A percentile compares a stretch with the other conserved stretches of the same genome.
These are phyloP conservation scores for Solanum chmielewskii DNA, from an alignment of 257 asterid species.

Conservation along the genomic window DNA sequence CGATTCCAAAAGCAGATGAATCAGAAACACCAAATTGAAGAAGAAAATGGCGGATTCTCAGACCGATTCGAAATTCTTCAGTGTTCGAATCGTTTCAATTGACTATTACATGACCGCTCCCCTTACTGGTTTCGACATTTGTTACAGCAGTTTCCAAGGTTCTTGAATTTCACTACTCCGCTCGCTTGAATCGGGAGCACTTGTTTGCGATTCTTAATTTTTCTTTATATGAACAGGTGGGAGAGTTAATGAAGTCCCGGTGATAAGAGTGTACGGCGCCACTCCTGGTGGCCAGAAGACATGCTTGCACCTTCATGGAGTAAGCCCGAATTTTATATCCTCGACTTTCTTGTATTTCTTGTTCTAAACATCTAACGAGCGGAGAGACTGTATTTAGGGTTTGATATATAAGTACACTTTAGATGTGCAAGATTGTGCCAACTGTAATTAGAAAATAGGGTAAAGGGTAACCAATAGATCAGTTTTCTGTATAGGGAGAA, in stretches of 20 bases:
- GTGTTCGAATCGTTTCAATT: slow-evolving; percentile 73
- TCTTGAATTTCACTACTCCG: neutral
- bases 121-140: slow-evolving; percentile 50
- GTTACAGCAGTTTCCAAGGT: slow-evolving; percentile 70
- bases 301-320: slow-evolving; percentile 85
- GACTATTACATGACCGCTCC: slow-evolving; percentile 86
- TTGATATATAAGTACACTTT: neutral
- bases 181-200: neutral
- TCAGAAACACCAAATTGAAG: neutral
- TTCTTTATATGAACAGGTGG: slow-evolving; percentile 42
- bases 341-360: neutral
- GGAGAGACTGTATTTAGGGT: neutral
- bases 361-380: neutral
- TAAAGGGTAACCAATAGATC: neutral
- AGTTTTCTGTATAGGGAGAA: neutral
- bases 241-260: slow-evolving; percentile 87
- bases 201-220: neutral
- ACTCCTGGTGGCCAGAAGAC: slow-evolving; percentile 95
- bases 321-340: slow-evolving; percentile 15
- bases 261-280: slow-evolving; percentile 76
- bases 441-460: neutral
- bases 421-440: neutral
- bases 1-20: neutral
- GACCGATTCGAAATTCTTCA: slow-evolving; percentile 30
- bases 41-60: slow-evolving; percentile 42